Evolutionary conservation across 306 rosid genomes (phyloP).

Genomic region (Oxytropis ochrocephala): DNA sequence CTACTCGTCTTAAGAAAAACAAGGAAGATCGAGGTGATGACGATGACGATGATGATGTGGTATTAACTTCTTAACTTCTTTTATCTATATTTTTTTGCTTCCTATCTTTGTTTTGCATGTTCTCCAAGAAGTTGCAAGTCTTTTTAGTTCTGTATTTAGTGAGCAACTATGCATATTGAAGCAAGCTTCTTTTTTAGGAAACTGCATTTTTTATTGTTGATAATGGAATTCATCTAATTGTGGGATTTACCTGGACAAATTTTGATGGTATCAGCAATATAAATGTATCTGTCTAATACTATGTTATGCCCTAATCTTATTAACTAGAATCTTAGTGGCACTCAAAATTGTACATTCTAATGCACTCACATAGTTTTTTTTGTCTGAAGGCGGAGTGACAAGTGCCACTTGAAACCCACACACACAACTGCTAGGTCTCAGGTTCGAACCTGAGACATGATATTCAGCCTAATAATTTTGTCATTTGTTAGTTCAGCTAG

Average conservation of each 20-base stretch:
- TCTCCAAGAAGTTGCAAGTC: background rate
- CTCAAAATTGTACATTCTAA: too few species aligned
- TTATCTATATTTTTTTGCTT: background rate
- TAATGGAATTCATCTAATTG: background rate
- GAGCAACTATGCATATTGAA: background rate
- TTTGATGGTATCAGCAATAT: background rate
- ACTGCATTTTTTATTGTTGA: background rate
- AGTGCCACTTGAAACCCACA: too few species aligned
- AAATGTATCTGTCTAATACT: background rate
- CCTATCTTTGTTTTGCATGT: background rate
- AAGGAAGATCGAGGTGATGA: slow-evolving; percentile 61
- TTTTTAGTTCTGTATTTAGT: background rate
- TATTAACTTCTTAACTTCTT: slow-evolving; percentile 30
- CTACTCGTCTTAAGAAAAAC: slow-evolving; percentile 79
- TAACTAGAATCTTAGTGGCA: too few species aligned
- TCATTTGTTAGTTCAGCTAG: too few species aligned
- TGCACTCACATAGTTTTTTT: too few species aligned
- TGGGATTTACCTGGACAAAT: background rate
- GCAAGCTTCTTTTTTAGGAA: background rate
- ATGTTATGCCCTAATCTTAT: background rate
- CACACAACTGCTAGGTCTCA: too few species aligned
- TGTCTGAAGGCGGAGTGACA: too few species aligned
- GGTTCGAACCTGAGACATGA: too few species aligned
- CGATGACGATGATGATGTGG: slow-evolving; percentile 58
- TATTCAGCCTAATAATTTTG: too few species aligned